Evolutionary conservation across 257 asterid genomes (phyloP), one percentile per base, ranked within the genome.

Genomic region (Forsythia viridissima): DNA sequence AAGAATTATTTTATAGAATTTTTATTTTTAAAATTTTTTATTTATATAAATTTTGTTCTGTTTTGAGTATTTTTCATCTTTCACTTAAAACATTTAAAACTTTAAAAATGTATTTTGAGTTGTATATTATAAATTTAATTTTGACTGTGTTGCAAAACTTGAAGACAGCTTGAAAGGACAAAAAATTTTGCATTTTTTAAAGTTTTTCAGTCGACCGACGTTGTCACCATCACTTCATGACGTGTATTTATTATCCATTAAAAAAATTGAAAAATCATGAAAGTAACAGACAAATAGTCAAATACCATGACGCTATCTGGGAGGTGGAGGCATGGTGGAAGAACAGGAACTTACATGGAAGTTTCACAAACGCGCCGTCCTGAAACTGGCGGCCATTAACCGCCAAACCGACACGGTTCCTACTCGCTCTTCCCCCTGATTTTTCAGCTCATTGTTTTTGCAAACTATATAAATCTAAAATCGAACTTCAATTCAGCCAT

Each of bases 341-440:
- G 70, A 63, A 16, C 37, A 21, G 39, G 70, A 63, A 63, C 6
- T 24, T 24, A 63, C 70, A 3, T 21, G 2, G 70, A 24, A 63
- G 7, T 63, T 24, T 63, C 18, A 21, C 15, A 24, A 30, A 63
- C 70, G 69, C 70, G 70, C 70, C 70, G 39, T 16, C 6, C 38
- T 9, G 24, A 59, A 51, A 15, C 59, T 11, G 59, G 59, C 15
- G 15, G 8, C 63, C 21, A 1, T 5, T 5, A 51, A 59, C 68
- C 34, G 68, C 68, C 68, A 59, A 59, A 59, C 68, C 68, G 68
- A 59, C 68, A 59, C 70, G 70, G 70, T 63, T 21, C 7, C 38
- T 10, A 63, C 69, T 63, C 39, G 69, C 15, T 4, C 5, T 3
- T 63, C 37, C 13, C 69, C 39, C 15, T 8, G 39, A 63, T 24